These are phyloP conservation scores for Paraphoma sp. DNA, from an alignment of 2,329 filamentous ascomycete genomes.

Conservation along the genomic window DNA sequence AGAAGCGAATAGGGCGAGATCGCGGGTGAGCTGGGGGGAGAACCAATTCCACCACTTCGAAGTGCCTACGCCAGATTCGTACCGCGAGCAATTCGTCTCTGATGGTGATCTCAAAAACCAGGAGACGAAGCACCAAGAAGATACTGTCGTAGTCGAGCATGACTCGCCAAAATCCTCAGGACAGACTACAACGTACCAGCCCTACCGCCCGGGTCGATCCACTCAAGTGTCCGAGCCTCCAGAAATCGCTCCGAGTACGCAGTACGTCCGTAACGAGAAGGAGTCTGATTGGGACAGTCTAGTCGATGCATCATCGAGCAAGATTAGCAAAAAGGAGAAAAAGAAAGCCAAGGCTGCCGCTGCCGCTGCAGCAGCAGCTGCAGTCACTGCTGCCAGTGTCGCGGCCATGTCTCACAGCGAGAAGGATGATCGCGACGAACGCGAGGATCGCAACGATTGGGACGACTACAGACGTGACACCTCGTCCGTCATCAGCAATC, in stretches of 20 bases:
- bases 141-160: conserved; percentile 50
- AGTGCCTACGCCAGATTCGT: conserved; percentile 53
- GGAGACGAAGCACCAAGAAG: conserved; percentile 30
- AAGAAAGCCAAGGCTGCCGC: conserved; percentile 35
- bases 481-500: conserved; percentile 32
- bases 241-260: conserved; percentile 37
- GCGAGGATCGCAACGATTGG: conserved; percentile 16
- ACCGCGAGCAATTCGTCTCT: conserved; percentile 46
- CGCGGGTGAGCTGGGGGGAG: conserved; percentile 56
- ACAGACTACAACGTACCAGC: conserved; percentile 33
- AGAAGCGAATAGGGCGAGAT: conserved; percentile 30
- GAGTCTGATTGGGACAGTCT: conserved; percentile 29
- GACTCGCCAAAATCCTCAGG: conserved; percentile 39
- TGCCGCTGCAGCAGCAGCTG: conserved; percentile 19
- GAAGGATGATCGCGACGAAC: too few species aligned
- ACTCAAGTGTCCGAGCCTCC: conserved; percentile 16
- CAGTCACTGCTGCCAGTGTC: conserved; percentile 26
- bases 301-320: conserved; percentile 32
- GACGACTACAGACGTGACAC: conserved; percentile 22
- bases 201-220: conserved; percentile 39
- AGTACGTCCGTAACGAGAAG: conserved; percentile 37
- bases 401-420: conserved; percentile 19
- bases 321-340: conserved; percentile 41
- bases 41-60: conserved; percentile 57
- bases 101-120: conserved; percentile 35